Base-by-base conservation (phyloP, 2,329 filamentous ascomycete species). In the Pleomassaria siparia region DNA sequence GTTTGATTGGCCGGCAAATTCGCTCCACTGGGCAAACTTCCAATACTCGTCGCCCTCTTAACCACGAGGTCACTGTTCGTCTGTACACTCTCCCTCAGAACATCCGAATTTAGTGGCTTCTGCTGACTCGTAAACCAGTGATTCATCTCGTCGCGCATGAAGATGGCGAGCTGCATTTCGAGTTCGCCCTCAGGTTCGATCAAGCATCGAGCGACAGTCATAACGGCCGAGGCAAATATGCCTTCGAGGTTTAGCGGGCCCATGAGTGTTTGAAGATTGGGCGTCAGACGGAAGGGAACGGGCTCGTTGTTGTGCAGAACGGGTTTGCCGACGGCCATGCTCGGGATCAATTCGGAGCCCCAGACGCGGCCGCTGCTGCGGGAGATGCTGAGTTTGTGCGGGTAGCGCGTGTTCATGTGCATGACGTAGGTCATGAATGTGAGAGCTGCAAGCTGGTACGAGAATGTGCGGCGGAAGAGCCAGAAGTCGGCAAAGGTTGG, bases 391-490 rank as follows among this genome's bases (percentile, higher is more conserved):
- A 97, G 87, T 79, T 99, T 99, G 72, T 91, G 90, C 5, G 94
- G 95, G 71, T 94, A 96, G 24, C 94, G 88, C 69, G 90, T 90
- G 68, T 92, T 90, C 85, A 99, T 97, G 75, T 92, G 92, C 76
- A 99, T 87, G 49, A 96, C 87, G 68, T 97, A 99, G 3, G 94
- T 97, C 88, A 99, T 96, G 75, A 99, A 99, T 1, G 94, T 96
- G 55, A 97, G 81, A 1, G 91, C 85, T 16, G 94, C 92, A 52
- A 96, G 86, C 73, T 99, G 94, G 76, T 97, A 96, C 18, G 90
- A 88, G 74, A 99, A 96, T 57, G 96, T 91, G 49, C 91, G 86
- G 49, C 94, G 88, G 89, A 99, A 99, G 48, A 99, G 82, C 91
- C 92, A 99, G 78, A 97, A 96, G 63, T 96, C 91, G 37, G 88